Conservation (phyloP, 106 monocot genomes). For the Phalaenopsis aphrodite region DNA sequence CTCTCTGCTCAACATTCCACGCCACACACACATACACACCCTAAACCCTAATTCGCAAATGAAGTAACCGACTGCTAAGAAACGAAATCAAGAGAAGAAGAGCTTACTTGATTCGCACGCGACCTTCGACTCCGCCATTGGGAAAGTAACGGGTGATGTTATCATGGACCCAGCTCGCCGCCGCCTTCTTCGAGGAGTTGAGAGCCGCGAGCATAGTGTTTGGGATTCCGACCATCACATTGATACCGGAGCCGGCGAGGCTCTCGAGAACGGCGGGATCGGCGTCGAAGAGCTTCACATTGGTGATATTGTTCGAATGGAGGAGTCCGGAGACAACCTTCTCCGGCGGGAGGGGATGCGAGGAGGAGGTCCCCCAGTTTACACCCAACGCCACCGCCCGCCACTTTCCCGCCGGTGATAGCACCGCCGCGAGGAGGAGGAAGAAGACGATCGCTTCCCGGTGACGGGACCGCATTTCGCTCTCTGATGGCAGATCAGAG, state of each 20-base stretch:
- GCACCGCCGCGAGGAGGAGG: slow-evolving; percentile 11
- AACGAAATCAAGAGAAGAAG: not conserved
- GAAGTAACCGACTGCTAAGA: not conserved
- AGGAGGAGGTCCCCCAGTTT: slow-evolving; percentile 64
- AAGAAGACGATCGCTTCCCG: slow-evolving; percentile 14
- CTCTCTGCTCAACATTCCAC: no score
- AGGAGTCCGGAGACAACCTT: slow-evolving; percentile 58
- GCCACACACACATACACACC: not conserved
- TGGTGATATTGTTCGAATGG: slow-evolving; percentile 44
- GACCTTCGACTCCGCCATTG: slow-evolving; percentile 18
- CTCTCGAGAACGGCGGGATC: slow-evolving; percentile 43
- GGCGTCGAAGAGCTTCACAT: slow-evolving; percentile 71
- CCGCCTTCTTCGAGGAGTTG: slow-evolving; percentile 62
- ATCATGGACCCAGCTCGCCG: slow-evolving; percentile 84
- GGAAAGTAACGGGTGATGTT: slow-evolving; percentile 69
- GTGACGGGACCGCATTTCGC: slow-evolving; percentile 25
- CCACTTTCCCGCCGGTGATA: not conserved
- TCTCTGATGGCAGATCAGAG: not conserved
- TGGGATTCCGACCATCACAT: slow-evolving; percentile 59
- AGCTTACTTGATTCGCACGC: slow-evolving; percentile 71
- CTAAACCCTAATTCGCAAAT: not conserved
- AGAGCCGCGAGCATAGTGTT: slow-evolving; percentile 61
- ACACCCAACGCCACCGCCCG: slow-evolving; percentile 33
- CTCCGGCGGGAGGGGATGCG: slow-evolving; percentile 57
- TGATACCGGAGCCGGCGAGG: slow-evolving; percentile 60